Evolutionary conservation across 73 alveolate species (phyloP).

Genomic region (Chromera velia): DNA sequence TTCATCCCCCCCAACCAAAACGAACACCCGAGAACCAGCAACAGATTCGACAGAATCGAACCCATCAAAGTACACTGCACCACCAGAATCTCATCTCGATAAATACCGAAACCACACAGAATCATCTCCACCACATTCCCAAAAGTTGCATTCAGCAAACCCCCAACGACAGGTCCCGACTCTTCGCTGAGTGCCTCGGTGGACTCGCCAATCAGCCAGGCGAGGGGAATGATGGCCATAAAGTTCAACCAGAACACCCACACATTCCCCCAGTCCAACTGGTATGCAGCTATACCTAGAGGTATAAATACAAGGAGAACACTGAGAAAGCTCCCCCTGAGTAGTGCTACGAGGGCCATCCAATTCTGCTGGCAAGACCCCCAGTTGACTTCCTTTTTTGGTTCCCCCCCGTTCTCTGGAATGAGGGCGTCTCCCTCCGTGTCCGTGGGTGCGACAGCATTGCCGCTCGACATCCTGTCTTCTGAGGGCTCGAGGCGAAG

Average conservation of each 20-base stretch:
- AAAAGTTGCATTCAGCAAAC: constrained; percentile 31
- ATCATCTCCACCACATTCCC: constrained; percentile 30
- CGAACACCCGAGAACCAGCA: constrained; percentile 24
- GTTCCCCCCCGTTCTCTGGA: too few species aligned
- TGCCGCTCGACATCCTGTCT: too few species aligned
- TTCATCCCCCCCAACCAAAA: constrained; percentile 14
- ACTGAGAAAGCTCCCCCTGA: too few species aligned
- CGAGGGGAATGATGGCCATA: constrained; percentile 24
- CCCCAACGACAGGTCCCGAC: constrained; percentile 27
- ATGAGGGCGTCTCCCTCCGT: too few species aligned
- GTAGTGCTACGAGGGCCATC: too few species aligned
- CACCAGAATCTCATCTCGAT: constrained; percentile 18
- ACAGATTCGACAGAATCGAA: constrained; percentile 18
- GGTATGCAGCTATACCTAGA: background rate
- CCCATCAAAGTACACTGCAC: constrained; percentile 37
- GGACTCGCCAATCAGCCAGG: constrained; percentile 16
- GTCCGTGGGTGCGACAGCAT: too few species aligned
- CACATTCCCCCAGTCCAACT: constrained; percentile 7
- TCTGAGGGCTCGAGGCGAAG: too few species aligned
- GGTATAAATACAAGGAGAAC: constrained; percentile 21
- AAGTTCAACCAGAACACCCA: constrained; percentile 15
- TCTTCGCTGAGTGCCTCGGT: constrained; percentile 22
- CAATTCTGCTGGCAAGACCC: too few species aligned
- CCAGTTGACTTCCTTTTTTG: too few species aligned
- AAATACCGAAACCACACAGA: constrained; percentile 14